Evolutionary conservation across 129 eudicot genomes (phyloP), one percentile per base, ranked within the genome.

Genomic region (Dittrichia graveolens): DNA sequence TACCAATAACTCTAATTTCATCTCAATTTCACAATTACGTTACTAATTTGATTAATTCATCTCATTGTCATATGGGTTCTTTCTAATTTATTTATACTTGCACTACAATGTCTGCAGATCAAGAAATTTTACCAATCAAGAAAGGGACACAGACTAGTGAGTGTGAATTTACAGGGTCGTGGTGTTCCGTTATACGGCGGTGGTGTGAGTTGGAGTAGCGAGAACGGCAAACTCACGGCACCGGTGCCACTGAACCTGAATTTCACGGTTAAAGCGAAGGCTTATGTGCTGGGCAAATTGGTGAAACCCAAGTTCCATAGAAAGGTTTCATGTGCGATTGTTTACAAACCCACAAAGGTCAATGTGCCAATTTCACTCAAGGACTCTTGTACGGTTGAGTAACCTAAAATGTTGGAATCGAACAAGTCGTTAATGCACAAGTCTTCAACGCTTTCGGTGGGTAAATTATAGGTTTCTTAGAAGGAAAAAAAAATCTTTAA

Each of bases 281-380:
- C 91, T 3, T 90, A 95, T 46, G 97, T 91, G 45, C 79, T 95
- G 57, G 99, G 99, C 13, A 83, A 79, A 65, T 48, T 90, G 78
- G 96, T 93, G 6, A 93, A 85, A 79, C 95, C 98, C 71, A 93
- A 87, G 80, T 93, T 90, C 84, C 77, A 80, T 75, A 87, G 72
- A 75, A 60, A 72, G 53, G 61, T 93, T 8, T 83, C 84, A 2
- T 89, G 96, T 75, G 38, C 81, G 12, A 74, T 85, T 2, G 77
- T 68, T 61, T 71, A 87, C 87, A 89, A 83, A 75, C 98, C 98
- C 38, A 82, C 77, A 45, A 85, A 82, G 52, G 83, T 89, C 85
- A 84, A 82, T 56, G 68, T 39, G 45, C 85, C 95, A n/a, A 55
- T 85, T 6, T 68, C 96, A 10, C 66, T 89, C 67, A 89, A 82